phyloP scores from a whole-genome alignment of 305 asterid species.

The Fraxinus sp. region DNA sequence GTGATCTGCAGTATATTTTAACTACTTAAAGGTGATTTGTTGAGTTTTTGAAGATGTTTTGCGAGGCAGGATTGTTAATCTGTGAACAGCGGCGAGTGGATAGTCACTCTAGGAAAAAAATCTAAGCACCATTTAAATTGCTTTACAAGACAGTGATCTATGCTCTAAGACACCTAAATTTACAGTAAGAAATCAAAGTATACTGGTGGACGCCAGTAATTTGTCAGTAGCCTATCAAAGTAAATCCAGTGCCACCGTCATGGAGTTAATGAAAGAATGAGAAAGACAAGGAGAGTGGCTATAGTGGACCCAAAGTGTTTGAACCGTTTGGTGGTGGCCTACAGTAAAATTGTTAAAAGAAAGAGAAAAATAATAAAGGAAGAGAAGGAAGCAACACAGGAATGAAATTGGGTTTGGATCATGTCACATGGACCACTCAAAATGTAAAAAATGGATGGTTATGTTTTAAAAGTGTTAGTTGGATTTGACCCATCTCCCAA shows the following conservation, averaged over 20 bases:
- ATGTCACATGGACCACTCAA: neutral
- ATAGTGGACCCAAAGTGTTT: neutral
- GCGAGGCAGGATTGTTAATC: neutral
- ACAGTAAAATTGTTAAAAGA: neutral
- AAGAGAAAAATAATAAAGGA: neutral
- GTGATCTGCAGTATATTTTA: neutral
- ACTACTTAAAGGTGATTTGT: neutral
- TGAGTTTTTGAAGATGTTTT: neutral
- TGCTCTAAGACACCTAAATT: neutral
- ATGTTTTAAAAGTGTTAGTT: neutral
- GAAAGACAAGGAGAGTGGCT: neutral
- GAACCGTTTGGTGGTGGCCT: neutral
- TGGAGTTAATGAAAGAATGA: neutral
- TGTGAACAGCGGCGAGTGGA: neutral
- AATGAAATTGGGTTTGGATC: neutral
- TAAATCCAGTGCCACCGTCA: neutral
- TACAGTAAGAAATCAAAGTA: neutral
- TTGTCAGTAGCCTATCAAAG: neutral
- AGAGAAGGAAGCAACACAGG: neutral
- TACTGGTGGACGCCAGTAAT: neutral
- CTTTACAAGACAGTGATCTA: neutral
- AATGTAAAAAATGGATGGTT: neutral
- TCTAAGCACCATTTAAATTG: neutral
- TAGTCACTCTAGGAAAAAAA: neutral
- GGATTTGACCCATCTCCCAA: neutral